Conservation (phyloP, 495 filamentous ascomycete genomes). For the Hyaloscypha bicolor region DNA sequence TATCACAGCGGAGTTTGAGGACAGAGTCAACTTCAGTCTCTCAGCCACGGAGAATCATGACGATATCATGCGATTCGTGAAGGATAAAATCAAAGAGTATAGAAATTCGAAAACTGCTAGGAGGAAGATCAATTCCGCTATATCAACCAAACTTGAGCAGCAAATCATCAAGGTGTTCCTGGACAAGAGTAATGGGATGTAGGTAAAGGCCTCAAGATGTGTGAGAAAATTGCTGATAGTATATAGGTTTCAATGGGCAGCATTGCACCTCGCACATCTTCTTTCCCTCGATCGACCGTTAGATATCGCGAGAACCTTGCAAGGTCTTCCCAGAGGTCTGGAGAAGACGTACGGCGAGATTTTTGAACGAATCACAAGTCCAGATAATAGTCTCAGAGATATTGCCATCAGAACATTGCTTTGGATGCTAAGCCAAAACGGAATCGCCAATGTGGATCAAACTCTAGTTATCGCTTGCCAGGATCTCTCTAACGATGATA, state of each 20-base stretch:
- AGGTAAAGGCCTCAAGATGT: not conserved
- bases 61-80: not conserved
- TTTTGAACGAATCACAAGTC: not conserved
- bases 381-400: not conserved
- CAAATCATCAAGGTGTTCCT: not conserved
- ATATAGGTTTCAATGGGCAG: not conserved
- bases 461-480: not conserved
- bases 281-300: not conserved
- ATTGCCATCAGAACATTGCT: not conserved
- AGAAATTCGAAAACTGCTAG: not conserved
- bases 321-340: not conserved
- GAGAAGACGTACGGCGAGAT: not conserved
- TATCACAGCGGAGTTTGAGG: not conserved
- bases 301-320: not conserved
- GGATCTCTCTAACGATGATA: not conserved
- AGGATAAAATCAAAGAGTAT: not conserved
- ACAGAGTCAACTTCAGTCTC: not conserved
- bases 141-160: not conserved
- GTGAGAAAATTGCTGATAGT: not conserved
- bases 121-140: not conserved
- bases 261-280: not conserved
- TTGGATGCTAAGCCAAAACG: not conserved
- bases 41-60: not conserved
- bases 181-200: conserved; percentile 3
- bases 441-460: not conserved